Base-by-base conservation (phyloP, 768 basidiomycete species). In the Trametes punicea region DNA sequence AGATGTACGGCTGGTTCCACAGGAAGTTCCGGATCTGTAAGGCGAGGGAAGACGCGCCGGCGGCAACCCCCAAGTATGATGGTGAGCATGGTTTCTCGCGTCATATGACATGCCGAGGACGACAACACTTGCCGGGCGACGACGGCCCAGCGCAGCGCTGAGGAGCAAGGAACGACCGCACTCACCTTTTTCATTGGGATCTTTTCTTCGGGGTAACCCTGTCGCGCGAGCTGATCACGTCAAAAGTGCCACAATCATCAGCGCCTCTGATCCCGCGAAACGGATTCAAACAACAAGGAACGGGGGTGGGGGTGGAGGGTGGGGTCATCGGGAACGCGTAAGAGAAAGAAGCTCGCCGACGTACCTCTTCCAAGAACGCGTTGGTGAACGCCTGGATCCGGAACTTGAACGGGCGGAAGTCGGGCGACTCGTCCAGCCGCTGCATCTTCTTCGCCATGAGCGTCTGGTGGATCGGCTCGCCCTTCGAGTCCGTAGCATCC, bases 401-500 rank as follows among this genome's bases (percentile, higher is more conserved):
- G 75, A 99, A 99, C 73, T 98, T 98, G 84, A 99, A 98, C 45
- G 96, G 96, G 25, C 96, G 84, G 73, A 96, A 99, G 71, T 98
- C 96, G 39, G 87, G 85, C 33, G 92, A 94, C 74, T 98, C 96
- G 69, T 97, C 95, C 53, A 98, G 77, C 50, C 93, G 86, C 64
- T 93, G 90, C 96, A 99, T 98, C 78, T 92, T 92, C 78, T 98
- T 98, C 0, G 95, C 89, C 96, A 99, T 99, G 65, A 98, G 79
- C 31, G 93, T 93, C 73, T 99, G 96, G 68, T 99, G 96, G 55
- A 99, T 93, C 40, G 90, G 87, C 70, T 99, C 96, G 47, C 96
- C 96, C 71, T 99, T 99, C 27, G 83, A 78, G 68, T 98, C 97
- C 46, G 86, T 89, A 4, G 90, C 88, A 55, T 97, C 93, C 73